Evolutionary conservation across 345 rosid genomes (phyloP).

Genomic region (Draba incana): DNA sequence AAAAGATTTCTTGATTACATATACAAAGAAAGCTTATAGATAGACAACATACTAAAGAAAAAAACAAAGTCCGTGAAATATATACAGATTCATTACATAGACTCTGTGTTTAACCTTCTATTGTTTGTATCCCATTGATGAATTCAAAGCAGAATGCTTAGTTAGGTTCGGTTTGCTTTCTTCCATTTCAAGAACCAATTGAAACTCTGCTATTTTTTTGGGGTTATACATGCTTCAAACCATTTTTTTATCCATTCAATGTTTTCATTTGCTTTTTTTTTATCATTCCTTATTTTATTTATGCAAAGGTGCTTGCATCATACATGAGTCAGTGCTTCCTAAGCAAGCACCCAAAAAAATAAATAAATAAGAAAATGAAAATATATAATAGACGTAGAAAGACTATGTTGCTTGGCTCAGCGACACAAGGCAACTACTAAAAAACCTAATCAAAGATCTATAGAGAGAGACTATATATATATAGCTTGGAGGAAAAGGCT

Average conservation of each 20-base stretch:
- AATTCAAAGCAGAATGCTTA: constrained; percentile 10
- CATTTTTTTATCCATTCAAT: neutral
- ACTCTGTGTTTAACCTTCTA: constrained; percentile 17
- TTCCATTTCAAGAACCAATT: neutral
- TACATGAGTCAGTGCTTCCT: constrained; percentile 63
- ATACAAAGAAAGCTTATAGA: constrained; percentile 4
- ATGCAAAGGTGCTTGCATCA: constrained; percentile 62
- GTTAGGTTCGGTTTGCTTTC: constrained; percentile 9
- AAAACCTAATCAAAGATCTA: constrained; percentile 44
- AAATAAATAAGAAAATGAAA: neutral
- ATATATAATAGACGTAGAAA: constrained; percentile 19
- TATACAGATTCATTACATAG: neutral
- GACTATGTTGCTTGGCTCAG: constrained; percentile 39
- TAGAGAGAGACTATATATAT: neutral
- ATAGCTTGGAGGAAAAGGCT: constrained; percentile 36
- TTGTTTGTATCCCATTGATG: constrained; percentile 8
- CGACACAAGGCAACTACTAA: constrained; percentile 57
- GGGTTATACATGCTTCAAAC: neutral
- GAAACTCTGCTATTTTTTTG: too few relatives aligned
- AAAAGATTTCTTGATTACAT: neutral
- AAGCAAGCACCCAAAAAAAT: constrained; percentile 56
- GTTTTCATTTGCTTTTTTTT: too few relatives aligned
- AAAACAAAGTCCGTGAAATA: constrained; percentile 11
- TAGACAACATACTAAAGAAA: neutral
- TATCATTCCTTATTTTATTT: neutral